Percentiles rank a stretch among this genome's conserved stretches.
These are phyloP conservation scores for Chrysosporium queenslandicum DNA, from an alignment of 2,329 filamentous ascomycete genomes.

Conservation along the genomic window DNA sequence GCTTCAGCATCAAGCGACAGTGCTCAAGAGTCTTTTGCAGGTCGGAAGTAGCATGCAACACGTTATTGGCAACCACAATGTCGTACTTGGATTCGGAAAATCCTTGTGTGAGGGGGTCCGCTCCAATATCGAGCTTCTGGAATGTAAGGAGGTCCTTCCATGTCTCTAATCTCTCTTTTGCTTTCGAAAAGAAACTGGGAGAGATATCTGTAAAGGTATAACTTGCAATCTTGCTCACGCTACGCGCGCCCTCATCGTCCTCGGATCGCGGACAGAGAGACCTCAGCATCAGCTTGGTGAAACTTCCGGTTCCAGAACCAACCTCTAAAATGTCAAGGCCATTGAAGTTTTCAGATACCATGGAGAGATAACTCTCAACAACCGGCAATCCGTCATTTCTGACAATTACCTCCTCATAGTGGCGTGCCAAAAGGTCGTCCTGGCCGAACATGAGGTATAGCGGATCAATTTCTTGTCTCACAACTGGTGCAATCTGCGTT, in stretches of 20 bases:
- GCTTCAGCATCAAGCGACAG: conserved; percentile 30
- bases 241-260: background rate
- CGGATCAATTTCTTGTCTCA: conserved; percentile 24
- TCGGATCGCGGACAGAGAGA: conserved; percentile 19
- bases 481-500: conserved; percentile 22
- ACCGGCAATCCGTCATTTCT: conserved; percentile 1
- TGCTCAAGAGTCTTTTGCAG: conserved; percentile 26
- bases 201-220: conserved; percentile 44
- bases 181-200: conserved; percentile 34
- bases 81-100: conserved; percentile 29
- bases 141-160: conserved; percentile 27
- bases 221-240: conserved; percentile 22
- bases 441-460: conserved; percentile 25
- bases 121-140: conserved; percentile 28
- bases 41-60: conserved; percentile 32
- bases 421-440: conserved; percentile 23
- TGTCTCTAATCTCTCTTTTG: conserved; percentile 24
- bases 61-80: conserved; percentile 31
- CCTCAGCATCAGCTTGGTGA: conserved; percentile 31
- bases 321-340: conserved; percentile 32
- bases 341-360: conserved; percentile 1
- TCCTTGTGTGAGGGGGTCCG: conserved; percentile 28
- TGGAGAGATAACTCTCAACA: conserved; percentile 3
- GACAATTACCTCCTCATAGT: conserved; percentile 3
- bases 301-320: conserved; percentile 37